These are phyloP conservation scores for Puccinia polysora DNA, from an alignment of 1,284 basidiomycete genomes.

Conservation along the genomic window DNA sequence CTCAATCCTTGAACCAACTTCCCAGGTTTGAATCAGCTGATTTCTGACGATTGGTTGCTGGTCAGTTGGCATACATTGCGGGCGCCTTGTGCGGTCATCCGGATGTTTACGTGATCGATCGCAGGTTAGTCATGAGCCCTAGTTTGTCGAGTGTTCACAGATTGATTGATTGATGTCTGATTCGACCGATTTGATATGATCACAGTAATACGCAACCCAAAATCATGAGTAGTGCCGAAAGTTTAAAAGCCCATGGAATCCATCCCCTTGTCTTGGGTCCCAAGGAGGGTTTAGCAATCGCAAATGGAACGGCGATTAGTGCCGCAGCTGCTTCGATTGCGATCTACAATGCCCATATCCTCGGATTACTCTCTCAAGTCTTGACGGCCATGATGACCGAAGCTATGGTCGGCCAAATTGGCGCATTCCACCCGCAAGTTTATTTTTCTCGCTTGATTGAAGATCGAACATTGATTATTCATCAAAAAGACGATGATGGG, in stretches of 20 bases:
- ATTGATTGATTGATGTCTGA: no score
- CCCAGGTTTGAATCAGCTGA: constrained; percentile 57
- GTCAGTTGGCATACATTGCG: constrained; percentile 80
- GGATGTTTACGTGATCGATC: constrained; percentile 64
- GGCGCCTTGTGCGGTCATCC: constrained; percentile 72
- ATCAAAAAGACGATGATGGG: no score
- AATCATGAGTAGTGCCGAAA: constrained; percentile 63
- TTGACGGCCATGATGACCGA: constrained; percentile 82
- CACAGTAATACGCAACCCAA: constrained; percentile 1
- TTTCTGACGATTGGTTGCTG: no score
- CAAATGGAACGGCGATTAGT: constrained; percentile 80
- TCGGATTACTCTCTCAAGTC: constrained; percentile 68
- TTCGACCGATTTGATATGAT: no score
- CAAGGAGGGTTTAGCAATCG: constrained; percentile 74
- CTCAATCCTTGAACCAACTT: constrained; percentile 22
- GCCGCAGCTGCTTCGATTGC: constrained; percentile 56
- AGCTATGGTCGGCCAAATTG: constrained; percentile 67
- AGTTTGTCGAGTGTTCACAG: neutral
- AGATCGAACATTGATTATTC: neutral
- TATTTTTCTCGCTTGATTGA: neutral
- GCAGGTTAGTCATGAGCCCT: constrained; percentile 57
- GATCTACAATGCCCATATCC: constrained; percentile 67
- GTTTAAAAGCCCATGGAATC: constrained; percentile 64
- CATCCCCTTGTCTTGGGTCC: constrained; percentile 66
- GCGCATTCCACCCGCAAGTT: constrained; percentile 62